Conservation (phyloP, 2,329 filamentous ascomycete genomes). For the Kalaharituber pfeilii region DNA sequence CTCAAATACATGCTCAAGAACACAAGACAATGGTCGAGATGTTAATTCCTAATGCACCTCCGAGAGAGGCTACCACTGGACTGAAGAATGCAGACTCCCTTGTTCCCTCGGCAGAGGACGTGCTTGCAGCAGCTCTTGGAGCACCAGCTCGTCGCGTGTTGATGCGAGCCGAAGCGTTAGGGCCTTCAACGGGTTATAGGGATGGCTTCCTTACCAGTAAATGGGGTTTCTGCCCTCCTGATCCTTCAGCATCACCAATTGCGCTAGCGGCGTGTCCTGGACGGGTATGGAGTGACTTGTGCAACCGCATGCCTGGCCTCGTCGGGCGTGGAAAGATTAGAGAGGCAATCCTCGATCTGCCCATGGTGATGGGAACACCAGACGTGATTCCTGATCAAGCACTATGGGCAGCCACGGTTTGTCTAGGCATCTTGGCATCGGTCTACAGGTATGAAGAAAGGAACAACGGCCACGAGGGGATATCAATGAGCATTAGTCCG, state of each 20-base stretch:
- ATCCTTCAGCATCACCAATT: conserved; percentile 34
- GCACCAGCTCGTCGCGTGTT: conserved; percentile 39
- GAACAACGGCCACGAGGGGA: conserved; percentile 35
- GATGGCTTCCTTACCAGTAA: conserved; percentile 37
- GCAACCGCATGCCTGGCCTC: conserved; percentile 38
- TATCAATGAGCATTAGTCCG: conserved; percentile 2
- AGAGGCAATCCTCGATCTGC: conserved; percentile 34
- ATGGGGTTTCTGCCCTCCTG: conserved; percentile 36
- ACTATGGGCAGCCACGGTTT: conserved; percentile 37
- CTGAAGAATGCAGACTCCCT: conserved; percentile 35
- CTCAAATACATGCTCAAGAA: conserved; percentile 22
- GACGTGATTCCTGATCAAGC: conserved; percentile 37
- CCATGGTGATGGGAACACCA: conserved; percentile 34
- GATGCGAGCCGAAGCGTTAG: conserved; percentile 37
- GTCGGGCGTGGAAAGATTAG: conserved; percentile 35
- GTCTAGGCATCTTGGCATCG: conserved; percentile 36
- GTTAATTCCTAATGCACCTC: conserved; percentile 19
- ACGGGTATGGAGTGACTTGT: conserved; percentile 39
- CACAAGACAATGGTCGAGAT: conserved; percentile 26
- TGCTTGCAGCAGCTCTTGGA: conserved; percentile 37
- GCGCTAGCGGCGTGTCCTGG: conserved; percentile 34
- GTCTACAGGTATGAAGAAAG: conserved; percentile 38
- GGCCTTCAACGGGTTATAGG: conserved; percentile 35
- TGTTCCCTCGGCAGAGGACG: conserved; percentile 33
- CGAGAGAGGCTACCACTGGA: conserved; percentile 27